Evolutionary conservation across 306 rosid genomes (phyloP), one percentile per base, ranked within the genome.

Genomic region (Cicer pinnatifidum): DNA sequence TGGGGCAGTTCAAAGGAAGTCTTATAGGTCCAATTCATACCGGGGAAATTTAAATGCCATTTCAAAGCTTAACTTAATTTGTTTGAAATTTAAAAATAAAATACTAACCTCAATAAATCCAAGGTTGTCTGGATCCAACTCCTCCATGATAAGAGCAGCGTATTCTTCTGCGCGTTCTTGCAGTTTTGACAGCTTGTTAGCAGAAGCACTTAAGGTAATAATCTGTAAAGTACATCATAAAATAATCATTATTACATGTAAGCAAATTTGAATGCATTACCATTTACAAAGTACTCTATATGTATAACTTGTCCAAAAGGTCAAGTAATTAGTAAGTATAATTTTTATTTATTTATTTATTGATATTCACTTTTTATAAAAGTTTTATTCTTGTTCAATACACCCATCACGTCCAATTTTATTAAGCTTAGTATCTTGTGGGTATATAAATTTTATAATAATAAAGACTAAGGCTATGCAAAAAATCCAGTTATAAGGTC

Each of bases 71-170:
- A 48, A n/a, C 16, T 48, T 48, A 51, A 15, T 13, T 51, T 51
- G 57, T 51, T 51, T 51, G 23, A 20, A 60, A 48, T 51, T 48
- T 63, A 39, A 28, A 19, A 56, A 62, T 17, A 20, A 8, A 78
- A 75, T 8, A 75, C 1, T 52, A 62, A 89, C 98, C 92, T 91
- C 97, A 71, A 93, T 84, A 50, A 76, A 85, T 56, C 98, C 98
- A 11, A 88, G 82, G 79, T 84, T 84, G 83, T 84, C 78, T 9
- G 91, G 97, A 43, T 93, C 98, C 75, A 93, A 84, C 80, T 93
- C 98, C 78, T 93, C 98, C 89, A 89, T 91, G 78, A 93, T 93
- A 40, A 93, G 75, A 12, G 98, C 94, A 56, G 98, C 97, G 56
- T 93, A 93, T 82, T 93, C 98, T 63, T 93, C 91, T 0, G 92